phyloP scores from a whole-genome alignment of 2,329 filamentous ascomycete genomes.

The Neocucurbitaria cava region DNA sequence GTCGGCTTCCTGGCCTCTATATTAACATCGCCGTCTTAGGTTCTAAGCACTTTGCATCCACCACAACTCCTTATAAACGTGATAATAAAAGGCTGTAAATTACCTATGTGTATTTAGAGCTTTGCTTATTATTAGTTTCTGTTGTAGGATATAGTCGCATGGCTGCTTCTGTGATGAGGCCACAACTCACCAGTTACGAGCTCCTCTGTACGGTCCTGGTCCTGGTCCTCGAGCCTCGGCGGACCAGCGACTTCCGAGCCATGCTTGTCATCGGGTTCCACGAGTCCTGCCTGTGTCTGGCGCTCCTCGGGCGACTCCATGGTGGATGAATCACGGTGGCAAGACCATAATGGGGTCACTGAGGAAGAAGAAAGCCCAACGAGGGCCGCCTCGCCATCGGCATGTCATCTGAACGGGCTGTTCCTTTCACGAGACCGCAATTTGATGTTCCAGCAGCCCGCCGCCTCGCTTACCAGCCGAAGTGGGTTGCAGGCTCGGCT shows the following conservation, averaged over 20 bases:
- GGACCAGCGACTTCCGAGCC: conserved; percentile 2
- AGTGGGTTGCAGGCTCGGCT: conserved; percentile 13
- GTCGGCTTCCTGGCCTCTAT: background rate
- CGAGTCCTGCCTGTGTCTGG: conserved; percentile 9
- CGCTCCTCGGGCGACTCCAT: conserved; percentile 22
- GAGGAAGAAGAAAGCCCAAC: conserved; percentile 8
- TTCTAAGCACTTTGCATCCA: too few species aligned
- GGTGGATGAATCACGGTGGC: conserved; percentile 4
- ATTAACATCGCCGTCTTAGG: too few species aligned
- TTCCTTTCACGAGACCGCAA: conserved; percentile 1
- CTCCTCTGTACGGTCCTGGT: too few species aligned
- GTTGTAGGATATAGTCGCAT: too few species aligned
- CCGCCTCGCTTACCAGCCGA: conserved; percentile 33
- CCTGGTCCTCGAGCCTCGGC: conserved; percentile 1
- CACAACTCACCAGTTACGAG: too few species aligned
- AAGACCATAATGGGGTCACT: conserved; percentile 15
- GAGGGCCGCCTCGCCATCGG: background rate
- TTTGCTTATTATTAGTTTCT: too few species aligned
- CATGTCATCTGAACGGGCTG: conserved; percentile 5
- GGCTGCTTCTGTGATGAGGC: too few species aligned
- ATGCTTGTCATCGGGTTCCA: background rate
- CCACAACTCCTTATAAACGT: too few species aligned
- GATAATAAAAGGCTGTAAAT: too few species aligned
- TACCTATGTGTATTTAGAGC: too few species aligned
- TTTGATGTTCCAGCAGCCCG: conserved; percentile 8